Conservation (phyloP, 2,329 filamentous ascomycete species). For the Fusarium dimerum region DNA sequence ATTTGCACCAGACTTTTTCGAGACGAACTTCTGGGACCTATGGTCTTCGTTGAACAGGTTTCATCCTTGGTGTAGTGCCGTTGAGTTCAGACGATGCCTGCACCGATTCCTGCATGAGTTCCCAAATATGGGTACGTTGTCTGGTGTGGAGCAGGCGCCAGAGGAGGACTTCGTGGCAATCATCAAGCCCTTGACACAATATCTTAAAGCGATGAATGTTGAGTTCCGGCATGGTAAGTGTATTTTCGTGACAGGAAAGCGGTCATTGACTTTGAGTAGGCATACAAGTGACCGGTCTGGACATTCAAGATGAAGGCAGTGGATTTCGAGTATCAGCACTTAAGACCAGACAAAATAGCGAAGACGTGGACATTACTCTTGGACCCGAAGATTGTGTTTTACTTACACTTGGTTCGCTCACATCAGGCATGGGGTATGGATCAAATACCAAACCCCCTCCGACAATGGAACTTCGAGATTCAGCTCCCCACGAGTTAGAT, state of each 20-base stretch:
- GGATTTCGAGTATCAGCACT: constrained; percentile 22
- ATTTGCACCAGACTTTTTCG: constrained; percentile 28
- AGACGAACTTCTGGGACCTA: constrained; percentile 30
- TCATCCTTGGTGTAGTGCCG: constrained; percentile 31
- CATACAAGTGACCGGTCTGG: constrained; percentile 27
- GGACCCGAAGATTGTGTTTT: constrained; percentile 19
- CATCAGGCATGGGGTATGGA: constrained; percentile 30
- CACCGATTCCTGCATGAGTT: constrained; percentile 30
- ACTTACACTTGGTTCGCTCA: constrained; percentile 26
- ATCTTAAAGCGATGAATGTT: constrained; percentile 30
- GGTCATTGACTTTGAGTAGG: constrained; percentile 18
- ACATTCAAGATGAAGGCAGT: constrained; percentile 20
- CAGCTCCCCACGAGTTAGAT: constrained; percentile 27
- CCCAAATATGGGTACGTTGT: constrained; percentile 28
- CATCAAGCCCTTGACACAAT: constrained; percentile 27
- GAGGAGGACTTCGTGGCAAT: constrained; percentile 31
- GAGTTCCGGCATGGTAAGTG: constrained; percentile 28
- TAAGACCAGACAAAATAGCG: constrained; percentile 21
- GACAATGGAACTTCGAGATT: constrained; percentile 29
- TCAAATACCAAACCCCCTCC: constrained; percentile 23
- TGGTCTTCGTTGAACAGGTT: constrained; percentile 31
- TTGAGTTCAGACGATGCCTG: constrained; percentile 29
- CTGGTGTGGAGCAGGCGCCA: constrained; percentile 26
- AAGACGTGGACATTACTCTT: constrained; percentile 11
- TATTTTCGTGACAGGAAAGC: background rate